Evolutionary conservation across 805 yeast species (phyloP).

Genomic region (Candida wancherniae): DNA sequence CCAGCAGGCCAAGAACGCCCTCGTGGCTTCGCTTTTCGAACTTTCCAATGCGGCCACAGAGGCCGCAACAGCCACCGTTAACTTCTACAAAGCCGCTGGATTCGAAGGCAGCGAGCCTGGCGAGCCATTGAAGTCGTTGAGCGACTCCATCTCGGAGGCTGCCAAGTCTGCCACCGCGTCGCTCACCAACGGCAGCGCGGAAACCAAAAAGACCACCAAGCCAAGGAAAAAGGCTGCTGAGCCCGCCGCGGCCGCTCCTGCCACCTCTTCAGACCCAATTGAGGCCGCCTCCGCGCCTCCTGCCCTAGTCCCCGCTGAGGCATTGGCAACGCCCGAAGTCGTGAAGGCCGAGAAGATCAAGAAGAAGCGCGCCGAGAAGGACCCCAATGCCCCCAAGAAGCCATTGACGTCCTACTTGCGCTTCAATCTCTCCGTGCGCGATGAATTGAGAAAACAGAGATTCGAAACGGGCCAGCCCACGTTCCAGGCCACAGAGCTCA

Average conservation of each 20-base stretch:
- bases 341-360: slow-evolving; percentile 38
- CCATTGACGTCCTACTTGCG: slow-evolving; percentile 84
- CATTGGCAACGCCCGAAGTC: slow-evolving; percentile 6
- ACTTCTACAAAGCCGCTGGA: slow-evolving; percentile 60
- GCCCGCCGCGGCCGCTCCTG: slow-evolving; percentile 6
- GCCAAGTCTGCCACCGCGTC: slow-evolving; percentile 37
- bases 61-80: slow-evolving; percentile 74
- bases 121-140: slow-evolving; percentile 34
- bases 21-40: slow-evolving; percentile 76
- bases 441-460: slow-evolving; percentile 65
- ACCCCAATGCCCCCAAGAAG: slow-evolving; percentile 94
- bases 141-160: slow-evolving; percentile 21
- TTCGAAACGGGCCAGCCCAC: slow-evolving; percentile 52
- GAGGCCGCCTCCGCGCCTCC: slow-evolving; percentile 9
- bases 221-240: slow-evolving; percentile 12
- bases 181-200: slow-evolving; percentile 18
- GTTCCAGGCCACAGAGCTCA: slow-evolving; percentile 69
- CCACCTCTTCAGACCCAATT: slow-evolving; percentile 9
- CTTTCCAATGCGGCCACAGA: slow-evolving; percentile 83
- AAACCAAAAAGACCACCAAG: slow-evolving; percentile 8
- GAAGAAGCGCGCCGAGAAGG: slow-evolving; percentile 50
- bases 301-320: slow-evolving; percentile 16
- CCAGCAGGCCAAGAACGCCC: slow-evolving; percentile 25
- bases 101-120: slow-evolving; percentile 38
- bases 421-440: slow-evolving; percentile 71